Percentiles rank a stretch among this genome's conserved stretches.
Conservation (phyloP, 306 rosid species). For the Fragaria vesca region DNA sequence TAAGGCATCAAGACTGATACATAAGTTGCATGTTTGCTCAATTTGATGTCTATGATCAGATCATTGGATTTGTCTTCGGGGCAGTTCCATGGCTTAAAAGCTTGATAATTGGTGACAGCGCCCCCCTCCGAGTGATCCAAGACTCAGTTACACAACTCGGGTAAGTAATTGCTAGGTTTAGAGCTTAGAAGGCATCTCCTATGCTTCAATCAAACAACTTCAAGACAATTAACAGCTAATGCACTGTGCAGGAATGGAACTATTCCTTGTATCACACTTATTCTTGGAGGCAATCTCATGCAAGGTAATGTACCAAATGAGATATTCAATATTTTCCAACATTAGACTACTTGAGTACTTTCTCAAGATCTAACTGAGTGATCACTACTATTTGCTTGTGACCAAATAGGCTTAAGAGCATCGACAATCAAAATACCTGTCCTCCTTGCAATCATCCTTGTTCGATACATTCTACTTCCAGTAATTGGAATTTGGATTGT, state of each 20-base stretch:
- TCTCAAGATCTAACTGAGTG: not conserved
- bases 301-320: conserved; percentile 40
- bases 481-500: conserved; percentile 62
- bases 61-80: conserved; percentile 73
- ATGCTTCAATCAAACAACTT: not conserved
- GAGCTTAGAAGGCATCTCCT: not conserved
- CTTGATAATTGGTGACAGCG: conserved; percentile 55
- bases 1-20: not conserved
- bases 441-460: conserved; percentile 40
- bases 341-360: not conserved
- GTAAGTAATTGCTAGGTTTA: conserved; percentile 29
- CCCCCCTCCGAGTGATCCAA: conserved; percentile 75
- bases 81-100: conserved; percentile 55
- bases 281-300: conserved; percentile 85
- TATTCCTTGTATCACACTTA: conserved; percentile 81
- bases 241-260: conserved; percentile 60
- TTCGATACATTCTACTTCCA: conserved; percentile 50
- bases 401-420: conserved; percentile 50
- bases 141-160: conserved; percentile 62
- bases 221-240: conserved; percentile 15
- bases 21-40: not conserved
- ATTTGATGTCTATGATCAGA: conserved; percentile 41
- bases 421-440: conserved; percentile 44
- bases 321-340: not conserved
- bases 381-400: not conserved